phyloP scores from a whole-genome alignment of 2,329 filamentous ascomycete genomes.

The Septoria linicola region DNA sequence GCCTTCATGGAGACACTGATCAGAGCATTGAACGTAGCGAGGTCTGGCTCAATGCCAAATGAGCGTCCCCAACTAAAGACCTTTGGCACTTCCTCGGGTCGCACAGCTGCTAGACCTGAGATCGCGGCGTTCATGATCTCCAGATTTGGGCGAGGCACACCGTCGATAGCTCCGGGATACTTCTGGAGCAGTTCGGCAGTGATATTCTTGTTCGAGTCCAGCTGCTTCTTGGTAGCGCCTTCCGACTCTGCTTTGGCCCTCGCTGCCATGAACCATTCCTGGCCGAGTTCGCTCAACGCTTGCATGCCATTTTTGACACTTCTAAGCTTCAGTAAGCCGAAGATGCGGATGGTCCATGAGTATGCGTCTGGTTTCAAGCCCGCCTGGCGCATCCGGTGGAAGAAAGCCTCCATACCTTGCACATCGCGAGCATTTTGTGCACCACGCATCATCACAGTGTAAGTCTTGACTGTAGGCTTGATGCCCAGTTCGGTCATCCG shows the following conservation, averaged over 20 bases:
- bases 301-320: conserved; percentile 58
- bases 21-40: conserved; percentile 37
- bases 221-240: conserved; percentile 17
- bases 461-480: conserved; percentile 63
- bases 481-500: conserved; percentile 55
- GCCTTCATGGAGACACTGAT: conserved; percentile 36
- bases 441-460: conserved; percentile 71
- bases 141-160: conserved; percentile 59
- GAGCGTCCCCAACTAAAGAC: conserved; percentile 52
- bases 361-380: conserved; percentile 61
- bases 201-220: conserved; percentile 15
- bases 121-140: conserved; percentile 69
- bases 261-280: conserved; percentile 53
- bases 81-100: conserved; percentile 52
- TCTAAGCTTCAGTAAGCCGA: conserved; percentile 57
- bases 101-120: conserved; percentile 57
- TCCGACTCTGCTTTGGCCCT: conserved; percentile 23
- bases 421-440: conserved; percentile 61
- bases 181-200: conserved; percentile 23
- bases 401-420: conserved; percentile 63
- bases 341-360: conserved; percentile 71
- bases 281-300: conserved; percentile 66
- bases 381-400: conserved; percentile 61
- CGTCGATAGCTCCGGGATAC: conserved; percentile 35
- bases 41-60: conserved; percentile 38